Base-by-base conservation (phyloP, 352 stramenopile species). In the Phytophthora pseudosyringae region DNA sequence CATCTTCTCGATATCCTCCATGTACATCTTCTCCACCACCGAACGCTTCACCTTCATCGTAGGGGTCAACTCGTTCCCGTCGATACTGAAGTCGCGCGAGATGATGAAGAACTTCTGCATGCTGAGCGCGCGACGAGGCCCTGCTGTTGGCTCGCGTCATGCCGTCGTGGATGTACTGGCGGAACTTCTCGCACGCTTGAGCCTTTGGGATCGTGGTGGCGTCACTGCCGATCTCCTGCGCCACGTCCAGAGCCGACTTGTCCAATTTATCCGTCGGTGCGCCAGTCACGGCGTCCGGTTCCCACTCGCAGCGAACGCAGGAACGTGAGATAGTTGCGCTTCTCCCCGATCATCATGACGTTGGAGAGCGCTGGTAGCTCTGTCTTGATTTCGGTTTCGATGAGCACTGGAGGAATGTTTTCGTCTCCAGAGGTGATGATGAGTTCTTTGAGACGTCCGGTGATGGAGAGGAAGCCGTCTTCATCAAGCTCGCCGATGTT, bases 21-120 rank as follows among this genome's bases (percentile, higher is more conserved):
- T 56, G 79, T 97, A 95, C 67, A 93, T 88, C 45, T 96, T 83
- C 39, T 81, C 67, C 13, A 96, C 86, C n/a, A 96, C 76, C 10
- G 73, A 71, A n/a, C 92, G 84, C 80, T 98, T 98, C 50, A 98
- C 74, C 76, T 98, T 98, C 65, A 98, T 79, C 49, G 93, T 98
- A 2, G 93, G 89, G 47, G 92, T 98, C 9, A 98, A 78, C 63
- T 98, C 90, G 32, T 90, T 91, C 7, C 73, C 86, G n/a, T 59
- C 52, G 25, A 95, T 83, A 33, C 77, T 90, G 55, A 98, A 97
- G 60, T 97, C 86, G 21, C 66, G 70, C 8, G 74, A 62, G 33
- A 76, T 46, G 58, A 96, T 73, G 21, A 75, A 48, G 58, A 86
- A 96, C 69, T 95, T 95, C 52, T 93, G 77, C 62, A 96, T 67